Evolutionary conservation across 1,284 basidiomycete species (phyloP), one percentile per base, ranked within the genome.

Genomic region (Trichosporon sp.): DNA sequence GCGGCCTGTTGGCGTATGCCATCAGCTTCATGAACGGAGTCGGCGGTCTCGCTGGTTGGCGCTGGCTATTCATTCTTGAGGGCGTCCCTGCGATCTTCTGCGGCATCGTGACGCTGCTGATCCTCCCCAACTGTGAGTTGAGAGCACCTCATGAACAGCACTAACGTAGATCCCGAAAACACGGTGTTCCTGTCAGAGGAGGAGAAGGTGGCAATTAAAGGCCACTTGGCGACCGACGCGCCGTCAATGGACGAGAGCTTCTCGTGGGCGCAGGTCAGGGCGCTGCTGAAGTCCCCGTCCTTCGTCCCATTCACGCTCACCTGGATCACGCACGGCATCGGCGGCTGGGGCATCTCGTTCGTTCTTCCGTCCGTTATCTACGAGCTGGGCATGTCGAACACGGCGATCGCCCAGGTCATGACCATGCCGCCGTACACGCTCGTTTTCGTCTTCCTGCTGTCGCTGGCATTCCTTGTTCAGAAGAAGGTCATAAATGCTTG

Each of bases 41-140:
- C 23, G 74, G 44, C 15, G 70, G 69, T 2, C 71, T 78, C 5
- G 62, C 67, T 29, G 78, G 77, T 23, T 79, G 78, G 77, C 74
- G 75, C 56, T 78, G 77, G 78, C 68, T 79, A 51, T 87, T 87
- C 79, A 80, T 87, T 68, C 78, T 87, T 53, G 86, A 87, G 71
- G 86, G 86, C 65, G 79, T 83, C 23, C 84, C 85, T 0, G 85
- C 85, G 1, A 80, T 84, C 67, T 64, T 83, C 18, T 77, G 81
- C 38, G 84, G 85, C 0, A 31, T 86, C 34, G 53, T 85, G 21
- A 77, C 85, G 53, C 83, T 75, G 67, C 82, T 84, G 67, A 75
- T 80, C 74, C 79, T 86, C n/a, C 85, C 85, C 13, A 84, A 86
- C 74, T 86, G 68, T 69, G 32, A 66, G 65, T 21, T 5, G 18